Evolutionary conservation across 2,329 filamentous ascomycete species (phyloP).

Genomic region (Xylaria multiplex): DNA sequence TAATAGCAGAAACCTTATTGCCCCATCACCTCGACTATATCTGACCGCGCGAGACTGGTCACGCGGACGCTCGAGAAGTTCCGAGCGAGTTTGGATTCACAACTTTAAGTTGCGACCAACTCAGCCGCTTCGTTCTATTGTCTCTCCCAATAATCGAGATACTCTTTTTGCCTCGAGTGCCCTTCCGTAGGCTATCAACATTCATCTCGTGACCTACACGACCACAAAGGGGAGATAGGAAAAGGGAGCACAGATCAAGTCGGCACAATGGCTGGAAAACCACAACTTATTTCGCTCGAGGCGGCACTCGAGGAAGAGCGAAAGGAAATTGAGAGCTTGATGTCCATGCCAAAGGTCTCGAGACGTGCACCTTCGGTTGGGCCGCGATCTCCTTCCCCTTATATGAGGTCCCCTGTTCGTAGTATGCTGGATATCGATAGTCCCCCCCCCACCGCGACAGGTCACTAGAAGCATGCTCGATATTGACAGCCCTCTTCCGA

Average conservation of each 20-base stretch:
- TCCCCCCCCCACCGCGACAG: constrained; percentile 48
- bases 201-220: constrained; percentile 4
- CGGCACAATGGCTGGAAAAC: constrained; percentile 45
- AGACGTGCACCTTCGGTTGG: constrained; percentile 59
- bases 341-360: constrained; percentile 42
- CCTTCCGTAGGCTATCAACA: background rate
- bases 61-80: constrained; percentile 20
- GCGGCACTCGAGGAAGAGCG: constrained; percentile 50
- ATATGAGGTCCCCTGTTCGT: constrained; percentile 60
- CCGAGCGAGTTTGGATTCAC: constrained; percentile 9
- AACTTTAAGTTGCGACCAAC: background rate
- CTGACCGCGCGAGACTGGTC: constrained; percentile 14
- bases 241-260: background rate
- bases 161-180: background rate
- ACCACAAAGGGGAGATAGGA: background rate
- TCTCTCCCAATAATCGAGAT: background rate
- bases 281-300: constrained; percentile 48
- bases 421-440: constrained; percentile 72
- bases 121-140: background rate
- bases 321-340: constrained; percentile 48
- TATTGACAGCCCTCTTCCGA: constrained; percentile 52
- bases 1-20: constrained; percentile 6
- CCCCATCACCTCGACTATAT: constrained; percentile 3
- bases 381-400: constrained; percentile 35
- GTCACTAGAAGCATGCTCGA: constrained; percentile 65